Evolutionary conservation across 139 green algal species (phyloP), one percentile per base, ranked within the genome.

Genomic region (Chlamydomonas eustigma): DNA sequence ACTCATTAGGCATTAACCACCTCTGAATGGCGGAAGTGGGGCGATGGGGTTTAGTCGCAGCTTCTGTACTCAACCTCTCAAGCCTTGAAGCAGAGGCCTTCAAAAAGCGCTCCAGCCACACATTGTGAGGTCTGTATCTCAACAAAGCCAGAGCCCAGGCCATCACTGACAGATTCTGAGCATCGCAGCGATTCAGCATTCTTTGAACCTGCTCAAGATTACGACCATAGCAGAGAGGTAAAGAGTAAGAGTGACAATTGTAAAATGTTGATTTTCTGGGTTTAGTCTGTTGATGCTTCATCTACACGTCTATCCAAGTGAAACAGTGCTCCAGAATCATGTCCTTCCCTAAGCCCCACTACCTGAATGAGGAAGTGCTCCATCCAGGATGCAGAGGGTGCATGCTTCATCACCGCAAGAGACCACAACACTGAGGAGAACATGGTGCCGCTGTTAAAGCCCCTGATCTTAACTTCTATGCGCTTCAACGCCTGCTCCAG

Each of bases 371-470:
- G 50, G 22, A 76, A 71, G 67, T 80, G 66, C n/a, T 70, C 30
- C 67, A 80, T 76, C 76, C 76, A 80, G 1, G 22, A 4, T 1
- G 32, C 76, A 3, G 25, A 18, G 5, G 76, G 76, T 32, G 67
- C 67, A 18, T 71, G 33, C 25, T 73, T 35, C 44, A 76, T 35
- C 22, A 31, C 50, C 2, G 50, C 50, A 24, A 80, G 22, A n/a
- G 65, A 65, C 66, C 76, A 76, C 66, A 80, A 50, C 76, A 76
- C 64, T 32, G 33, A 70, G 33, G 66, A 36, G 5, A 76, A 1
- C 1, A 24, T 33, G 6, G 52, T 69, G 0, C 39, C 64, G 2
- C 6, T 50, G 37, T n/a, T 37, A 4, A 74, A 78, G 2, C 5
- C 39, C 12, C 58, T 28, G 52, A 74, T 52, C n/a, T 37, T 24